Evolutionary conservation across 169 alveolate genomes (phyloP).

Genomic region (Eimeria maxima): DNA sequence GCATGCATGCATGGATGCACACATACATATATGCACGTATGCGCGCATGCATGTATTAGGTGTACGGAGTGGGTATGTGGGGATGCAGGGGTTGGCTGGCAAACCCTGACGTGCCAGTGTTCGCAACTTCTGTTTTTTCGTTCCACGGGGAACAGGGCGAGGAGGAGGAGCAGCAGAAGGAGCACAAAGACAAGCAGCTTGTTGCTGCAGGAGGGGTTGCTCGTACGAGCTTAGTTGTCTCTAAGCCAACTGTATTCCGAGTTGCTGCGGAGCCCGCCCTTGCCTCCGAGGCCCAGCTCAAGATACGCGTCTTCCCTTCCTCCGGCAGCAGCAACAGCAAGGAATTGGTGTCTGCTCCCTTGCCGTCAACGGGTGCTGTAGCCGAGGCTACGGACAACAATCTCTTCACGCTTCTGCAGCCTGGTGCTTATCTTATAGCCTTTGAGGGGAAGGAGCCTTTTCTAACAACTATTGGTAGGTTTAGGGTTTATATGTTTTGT

Average conservation of each 20-base stretch:
- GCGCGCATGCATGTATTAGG: slow-evolving; percentile 16
- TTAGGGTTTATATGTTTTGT: background rate
- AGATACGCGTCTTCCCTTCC: slow-evolving; percentile 19
- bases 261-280: slow-evolving; percentile 83
- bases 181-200: background rate
- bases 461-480: slow-evolving; percentile 74
- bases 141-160: slow-evolving; percentile 20
- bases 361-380: slow-evolving; percentile 1
- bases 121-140: slow-evolving; percentile 65
- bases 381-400: slow-evolving; percentile 60
- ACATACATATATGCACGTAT: background rate
- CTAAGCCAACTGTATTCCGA: slow-evolving; percentile 73
- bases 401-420: slow-evolving; percentile 77
- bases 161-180: slow-evolving; percentile 10
- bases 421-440: slow-evolving; percentile 55
- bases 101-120: slow-evolving; percentile 60
- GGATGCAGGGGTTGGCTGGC: slow-evolving; percentile 70
- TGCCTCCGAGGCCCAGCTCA: slow-evolving; percentile 66
- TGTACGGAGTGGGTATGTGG: background rate
- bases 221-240: slow-evolving; percentile 3
- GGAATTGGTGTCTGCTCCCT: slow-evolving; percentile 3
- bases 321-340: background rate
- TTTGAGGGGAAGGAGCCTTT: slow-evolving; percentile 75
- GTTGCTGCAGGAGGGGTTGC: slow-evolving; percentile 10
- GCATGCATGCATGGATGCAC: slow-evolving; percentile 7